These are phyloP conservation scores for Boechera stricta DNA, from an alignment of 345 rosid species.

Conservation along the genomic window DNA sequence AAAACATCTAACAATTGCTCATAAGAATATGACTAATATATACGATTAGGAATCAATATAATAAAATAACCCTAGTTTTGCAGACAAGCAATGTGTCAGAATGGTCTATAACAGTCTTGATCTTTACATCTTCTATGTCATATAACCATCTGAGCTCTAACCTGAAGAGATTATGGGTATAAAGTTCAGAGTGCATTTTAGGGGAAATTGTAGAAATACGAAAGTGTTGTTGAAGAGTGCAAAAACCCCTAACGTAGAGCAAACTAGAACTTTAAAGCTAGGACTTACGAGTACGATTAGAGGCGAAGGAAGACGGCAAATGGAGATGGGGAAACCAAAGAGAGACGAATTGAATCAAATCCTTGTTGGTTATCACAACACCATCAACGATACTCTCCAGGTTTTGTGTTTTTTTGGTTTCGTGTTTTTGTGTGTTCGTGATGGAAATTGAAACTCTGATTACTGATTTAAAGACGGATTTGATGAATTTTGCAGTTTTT, in stretches of 20 bases:
- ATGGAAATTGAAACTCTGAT: background rate
- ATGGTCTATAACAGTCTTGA: too few relatives aligned
- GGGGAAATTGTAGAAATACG: too few relatives aligned
- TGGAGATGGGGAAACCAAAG: conserved; percentile 60
- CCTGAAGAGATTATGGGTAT: too few relatives aligned
- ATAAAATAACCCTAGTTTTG: too few relatives aligned
- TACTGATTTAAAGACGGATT: background rate
- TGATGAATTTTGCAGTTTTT: conserved; percentile 44
- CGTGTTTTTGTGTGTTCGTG: conserved; percentile 3
- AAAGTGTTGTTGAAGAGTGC: background rate
- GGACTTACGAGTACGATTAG: background rate
- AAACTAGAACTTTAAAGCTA: background rate
- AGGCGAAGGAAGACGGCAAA: background rate
- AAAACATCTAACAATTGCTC: too few relatives aligned
- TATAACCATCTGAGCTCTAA: too few relatives aligned
- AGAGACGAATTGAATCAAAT: conserved; percentile 54
- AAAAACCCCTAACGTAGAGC: conserved; percentile 9
- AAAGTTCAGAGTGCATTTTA: too few relatives aligned
- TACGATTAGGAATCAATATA: too few relatives aligned
- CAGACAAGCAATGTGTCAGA: too few relatives aligned
- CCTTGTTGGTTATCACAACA: conserved; percentile 58
- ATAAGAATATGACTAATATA: too few relatives aligned
- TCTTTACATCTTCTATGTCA: too few relatives aligned
- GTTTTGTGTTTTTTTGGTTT: conserved; percentile 45
- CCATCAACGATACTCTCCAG: conserved; percentile 78